Conservation (phyloP, 2,329 filamentous ascomycete genomes). For the Ceratocystis alfenasii region DNA sequence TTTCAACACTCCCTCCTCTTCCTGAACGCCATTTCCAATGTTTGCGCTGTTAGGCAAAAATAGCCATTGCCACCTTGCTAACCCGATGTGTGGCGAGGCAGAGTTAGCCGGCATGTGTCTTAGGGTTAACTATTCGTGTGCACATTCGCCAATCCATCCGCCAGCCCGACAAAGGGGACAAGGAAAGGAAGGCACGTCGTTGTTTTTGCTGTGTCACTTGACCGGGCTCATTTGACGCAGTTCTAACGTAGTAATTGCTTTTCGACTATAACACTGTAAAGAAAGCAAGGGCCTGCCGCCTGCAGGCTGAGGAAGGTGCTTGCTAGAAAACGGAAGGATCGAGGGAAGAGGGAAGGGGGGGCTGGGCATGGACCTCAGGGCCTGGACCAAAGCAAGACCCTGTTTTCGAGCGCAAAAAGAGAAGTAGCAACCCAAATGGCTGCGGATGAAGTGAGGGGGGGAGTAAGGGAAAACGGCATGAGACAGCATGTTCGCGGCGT, state of each 20-base stretch:
- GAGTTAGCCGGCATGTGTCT: background rate
- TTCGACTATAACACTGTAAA: background rate
- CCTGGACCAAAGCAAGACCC: constrained; percentile 4
- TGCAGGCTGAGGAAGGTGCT: constrained; percentile 8
- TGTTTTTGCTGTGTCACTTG: constrained; percentile 7
- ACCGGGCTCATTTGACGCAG: background rate
- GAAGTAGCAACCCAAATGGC: background rate
- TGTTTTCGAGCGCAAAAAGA: background rate
- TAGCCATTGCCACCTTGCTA: background rate
- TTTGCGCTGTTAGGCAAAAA: background rate
- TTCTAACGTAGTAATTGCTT: background rate
- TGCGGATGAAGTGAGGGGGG: background rate
- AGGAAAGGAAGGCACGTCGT: constrained; percentile 4
- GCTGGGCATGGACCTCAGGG: constrained; percentile 1
- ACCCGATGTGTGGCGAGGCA: background rate
- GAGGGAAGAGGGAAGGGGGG: constrained; percentile 4
- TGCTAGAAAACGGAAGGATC: constrained; percentile 8
- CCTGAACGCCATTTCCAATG: background rate
- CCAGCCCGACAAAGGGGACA: background rate
- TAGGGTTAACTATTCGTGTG: background rate
- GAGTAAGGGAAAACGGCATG: background rate
- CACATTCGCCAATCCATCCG: background rate
- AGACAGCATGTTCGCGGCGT: background rate
- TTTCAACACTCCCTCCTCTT: background rate
- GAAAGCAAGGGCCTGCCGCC: constrained; percentile 4